These are phyloP conservation scores for Arachis monticola DNA, from an alignment of 331 rosid genomes.

Conservation along the genomic window DNA sequence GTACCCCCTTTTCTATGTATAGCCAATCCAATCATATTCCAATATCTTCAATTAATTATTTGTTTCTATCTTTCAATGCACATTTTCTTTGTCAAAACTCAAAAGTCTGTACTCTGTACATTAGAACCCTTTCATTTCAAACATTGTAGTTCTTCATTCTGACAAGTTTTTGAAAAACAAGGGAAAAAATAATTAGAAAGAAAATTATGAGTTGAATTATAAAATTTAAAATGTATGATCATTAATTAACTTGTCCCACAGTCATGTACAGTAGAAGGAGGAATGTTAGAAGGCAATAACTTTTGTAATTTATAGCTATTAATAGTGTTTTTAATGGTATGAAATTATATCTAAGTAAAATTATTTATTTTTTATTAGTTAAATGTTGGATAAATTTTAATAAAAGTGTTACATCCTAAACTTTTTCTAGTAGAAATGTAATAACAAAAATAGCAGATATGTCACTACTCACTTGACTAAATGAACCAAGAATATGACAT, in stretches of 20 bases:
- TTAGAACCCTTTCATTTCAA: conserved; percentile 43
- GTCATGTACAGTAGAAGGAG: not conserved
- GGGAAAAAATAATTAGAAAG: not conserved
- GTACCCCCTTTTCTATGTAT: conserved; percentile 62
- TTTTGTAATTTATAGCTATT: too few relatives aligned
- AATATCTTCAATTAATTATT: conserved; percentile 37
- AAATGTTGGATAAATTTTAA: too few relatives aligned
- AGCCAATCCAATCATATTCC: conserved; percentile 48
- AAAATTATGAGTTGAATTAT: not conserved
- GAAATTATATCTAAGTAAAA: too few relatives aligned
- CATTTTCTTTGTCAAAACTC: conserved; percentile 35
- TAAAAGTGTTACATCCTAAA: too few relatives aligned
- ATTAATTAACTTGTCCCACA: conserved; percentile 2
- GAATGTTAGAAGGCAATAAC: too few relatives aligned
- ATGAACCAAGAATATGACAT: not conserved
- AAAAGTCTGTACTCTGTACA: conserved; percentile 34
- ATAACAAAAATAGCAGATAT: not conserved
- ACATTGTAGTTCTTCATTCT: conserved; percentile 39
- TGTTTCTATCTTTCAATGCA: conserved; percentile 32
- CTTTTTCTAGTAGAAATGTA: not conserved
- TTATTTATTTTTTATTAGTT: too few relatives aligned
- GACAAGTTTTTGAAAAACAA: conserved; percentile 31
- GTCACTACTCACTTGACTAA: not conserved
- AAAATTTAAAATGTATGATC: not conserved
- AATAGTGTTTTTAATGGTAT: too few relatives aligned